These are phyloP conservation scores for Cyclostephanos invisitatus DNA, from an alignment of 108 stramenopile genomes.

Conservation along the genomic window DNA sequence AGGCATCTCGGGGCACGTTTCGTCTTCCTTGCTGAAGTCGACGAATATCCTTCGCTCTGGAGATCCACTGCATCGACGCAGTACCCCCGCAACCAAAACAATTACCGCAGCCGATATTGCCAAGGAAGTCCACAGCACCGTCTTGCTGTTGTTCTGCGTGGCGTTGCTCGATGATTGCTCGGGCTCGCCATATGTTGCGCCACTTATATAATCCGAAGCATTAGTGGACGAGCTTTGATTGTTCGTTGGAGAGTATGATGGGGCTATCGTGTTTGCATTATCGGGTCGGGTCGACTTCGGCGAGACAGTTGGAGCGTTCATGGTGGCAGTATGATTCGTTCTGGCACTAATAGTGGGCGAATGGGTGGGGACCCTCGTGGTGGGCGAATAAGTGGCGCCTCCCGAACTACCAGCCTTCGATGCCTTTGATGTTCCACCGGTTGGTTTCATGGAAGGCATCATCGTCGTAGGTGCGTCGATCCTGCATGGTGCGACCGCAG, in stretches of 20 bases:
- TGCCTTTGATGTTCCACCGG: background rate
- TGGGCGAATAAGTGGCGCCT: background rate
- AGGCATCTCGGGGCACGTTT: background rate
- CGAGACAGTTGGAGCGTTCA: background rate
- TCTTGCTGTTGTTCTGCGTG: background rate
- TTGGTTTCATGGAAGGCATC: conserved; percentile 1
- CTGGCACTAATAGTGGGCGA: background rate
- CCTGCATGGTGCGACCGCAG: background rate
- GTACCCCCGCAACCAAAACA: background rate
- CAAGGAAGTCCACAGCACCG: background rate
- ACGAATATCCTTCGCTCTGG: background rate
- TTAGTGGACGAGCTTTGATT: background rate
- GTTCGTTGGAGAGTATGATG: background rate
- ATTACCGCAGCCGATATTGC: background rate
- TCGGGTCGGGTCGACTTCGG: background rate
- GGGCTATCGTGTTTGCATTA: background rate
- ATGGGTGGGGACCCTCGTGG: background rate
- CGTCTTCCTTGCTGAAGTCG: background rate
- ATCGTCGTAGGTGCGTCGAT: background rate
- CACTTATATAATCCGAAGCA: background rate
- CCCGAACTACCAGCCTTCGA: background rate
- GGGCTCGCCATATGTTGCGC: background rate
- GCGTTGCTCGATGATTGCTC: background rate
- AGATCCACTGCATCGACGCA: background rate
- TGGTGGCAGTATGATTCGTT: background rate